Conservation (phyloP, 176 grass and related monocot species). For the Triticum urartu region DNA sequence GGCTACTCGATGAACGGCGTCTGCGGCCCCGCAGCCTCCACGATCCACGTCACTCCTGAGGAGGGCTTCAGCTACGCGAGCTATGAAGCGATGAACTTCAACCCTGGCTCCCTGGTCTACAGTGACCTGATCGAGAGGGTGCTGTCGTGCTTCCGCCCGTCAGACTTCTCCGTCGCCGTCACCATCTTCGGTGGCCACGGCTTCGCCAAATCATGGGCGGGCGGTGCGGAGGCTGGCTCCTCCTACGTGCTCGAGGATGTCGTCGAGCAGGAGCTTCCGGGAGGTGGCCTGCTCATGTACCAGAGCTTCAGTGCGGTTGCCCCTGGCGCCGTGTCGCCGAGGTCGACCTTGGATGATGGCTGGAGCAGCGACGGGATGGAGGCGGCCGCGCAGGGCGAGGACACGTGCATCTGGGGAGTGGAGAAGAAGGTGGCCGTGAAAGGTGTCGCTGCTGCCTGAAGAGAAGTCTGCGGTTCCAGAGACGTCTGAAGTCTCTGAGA, state of each 20-base stretch:
- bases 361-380: constrained; percentile 51
- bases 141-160: constrained; percentile 56
- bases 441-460: constrained; percentile 24
- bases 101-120: constrained; percentile 52
- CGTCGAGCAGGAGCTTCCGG: constrained; percentile 58
- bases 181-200: constrained; percentile 63
- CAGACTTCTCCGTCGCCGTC: constrained; percentile 75
- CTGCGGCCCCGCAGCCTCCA: constrained; percentile 49
- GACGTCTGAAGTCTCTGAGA: constrained; percentile 27
- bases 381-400: neutral
- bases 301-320: constrained; percentile 59
- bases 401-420: constrained; percentile 22
- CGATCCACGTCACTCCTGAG: constrained; percentile 86
- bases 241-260: constrained; percentile 55
- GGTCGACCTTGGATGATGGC: constrained; percentile 53
- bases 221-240: constrained; percentile 24
- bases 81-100: constrained; percentile 82
- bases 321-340: constrained; percentile 42
- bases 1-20: constrained; percentile 94
- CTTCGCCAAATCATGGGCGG: constrained; percentile 66
- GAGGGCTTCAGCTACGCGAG: constrained; percentile 95
- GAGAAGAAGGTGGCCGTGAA: constrained; percentile 14
- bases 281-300: constrained; percentile 68
- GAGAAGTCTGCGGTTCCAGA: constrained; percentile 17
- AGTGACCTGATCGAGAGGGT: constrained; percentile 55